Evolutionary conservation across 768 basidiomycete genomes (phyloP), one percentile per base, ranked within the genome.

Genomic region (Tubosaeta sp.): DNA sequence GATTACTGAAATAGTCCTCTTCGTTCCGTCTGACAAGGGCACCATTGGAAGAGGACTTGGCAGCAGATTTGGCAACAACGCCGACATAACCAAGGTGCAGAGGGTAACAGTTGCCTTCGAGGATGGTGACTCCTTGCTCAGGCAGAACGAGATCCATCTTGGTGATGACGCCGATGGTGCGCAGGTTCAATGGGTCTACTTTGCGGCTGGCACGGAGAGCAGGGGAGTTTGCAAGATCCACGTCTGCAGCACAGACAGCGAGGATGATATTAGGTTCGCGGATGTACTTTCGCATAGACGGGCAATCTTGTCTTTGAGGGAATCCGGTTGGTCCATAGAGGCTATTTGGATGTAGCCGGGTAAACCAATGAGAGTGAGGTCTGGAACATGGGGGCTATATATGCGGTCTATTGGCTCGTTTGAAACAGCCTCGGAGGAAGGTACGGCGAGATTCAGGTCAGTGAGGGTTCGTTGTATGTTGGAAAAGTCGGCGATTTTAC

Each of bases 241-340:
- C 96, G 66, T 99, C 94, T 8, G 96, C 96, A 8, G 96, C 90
- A 65, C 96, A 99, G 16, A 99, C 91, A 5, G 96, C 95, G n/a
- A 99, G 81, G 59, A 98, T 88, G 69, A 99, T 93, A 69, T 99
- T 99, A 16, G 96, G 95, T 66, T 97, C 93, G n/a, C 90, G 84
- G 61, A 99, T 99, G 68, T 99, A 99, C 65, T 86, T 90, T 97
- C 96, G 70, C 96, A 98, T 1, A 99, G 75, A 9, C 66, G 61
- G 0, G 88, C 75, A 54, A 99, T 95, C 69, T 97, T 95, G 63
- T 95, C 92, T 66, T 92, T 96, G 54, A 99, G 79, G 18, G 79
- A 76, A 56, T 97, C 94, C 0, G 96, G 96, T 65, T 99, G 96
- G 73, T 99, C 95, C 72, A 97, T 73, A 40, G 90, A 93, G 5